Conservation (phyloP, 129 eudicot genomes). For the Apium graveolens region DNA sequence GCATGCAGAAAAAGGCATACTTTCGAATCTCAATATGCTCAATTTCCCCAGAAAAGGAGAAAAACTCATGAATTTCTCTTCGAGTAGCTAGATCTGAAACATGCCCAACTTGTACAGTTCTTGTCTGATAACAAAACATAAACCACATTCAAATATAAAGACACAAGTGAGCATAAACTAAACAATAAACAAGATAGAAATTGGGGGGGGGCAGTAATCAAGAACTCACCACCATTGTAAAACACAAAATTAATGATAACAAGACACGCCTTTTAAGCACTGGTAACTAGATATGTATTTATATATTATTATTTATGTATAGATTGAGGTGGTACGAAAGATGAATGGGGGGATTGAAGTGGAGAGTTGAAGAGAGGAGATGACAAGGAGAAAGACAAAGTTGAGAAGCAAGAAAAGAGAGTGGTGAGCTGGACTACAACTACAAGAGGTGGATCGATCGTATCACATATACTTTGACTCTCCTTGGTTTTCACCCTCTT, state of each 20-base stretch:
- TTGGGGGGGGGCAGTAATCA: background rate
- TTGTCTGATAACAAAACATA: constrained; percentile 23
- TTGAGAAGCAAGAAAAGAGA: too few species aligned
- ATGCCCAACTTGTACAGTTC: constrained; percentile 70
- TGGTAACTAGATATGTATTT: too few species aligned
- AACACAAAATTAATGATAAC: background rate
- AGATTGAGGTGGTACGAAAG: too few species aligned
- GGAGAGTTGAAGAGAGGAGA: too few species aligned
- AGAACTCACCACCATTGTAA: constrained; percentile 4
- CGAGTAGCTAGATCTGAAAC: constrained; percentile 98
- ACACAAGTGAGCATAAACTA: background rate
- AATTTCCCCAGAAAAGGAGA: constrained; percentile 89
- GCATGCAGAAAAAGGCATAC: constrained; percentile 21
- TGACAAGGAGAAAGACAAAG: too few species aligned
- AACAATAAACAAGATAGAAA: background rate
- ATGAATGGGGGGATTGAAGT: too few species aligned
- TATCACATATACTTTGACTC: too few species aligned
- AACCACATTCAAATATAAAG: background rate
- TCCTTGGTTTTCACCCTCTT: too few species aligned
- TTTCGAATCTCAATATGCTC: constrained; percentile 80
- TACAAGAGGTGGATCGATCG: too few species aligned
- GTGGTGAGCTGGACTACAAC: too few species aligned
- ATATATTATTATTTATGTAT: too few species aligned
- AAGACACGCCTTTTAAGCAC: background rate
- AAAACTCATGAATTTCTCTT: constrained; percentile 93